Evolutionary conservation across 768 basidiomycete genomes (phyloP).

Genomic region (Candolleomyces aberdarensis): DNA sequence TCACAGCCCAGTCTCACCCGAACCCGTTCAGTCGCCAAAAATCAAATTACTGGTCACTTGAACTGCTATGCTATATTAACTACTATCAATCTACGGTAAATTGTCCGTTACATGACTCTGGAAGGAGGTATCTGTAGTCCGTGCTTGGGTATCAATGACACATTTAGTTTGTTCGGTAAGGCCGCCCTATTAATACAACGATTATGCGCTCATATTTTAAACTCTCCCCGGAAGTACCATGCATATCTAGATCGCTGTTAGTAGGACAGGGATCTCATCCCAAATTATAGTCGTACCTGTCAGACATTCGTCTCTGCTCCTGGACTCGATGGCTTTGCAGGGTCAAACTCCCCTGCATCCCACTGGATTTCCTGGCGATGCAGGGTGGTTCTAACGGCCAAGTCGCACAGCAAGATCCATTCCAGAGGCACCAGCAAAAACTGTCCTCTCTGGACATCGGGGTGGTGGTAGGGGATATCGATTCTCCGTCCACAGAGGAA

Average conservation of each 20-base stretch:
- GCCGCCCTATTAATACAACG: too few relatives aligned
- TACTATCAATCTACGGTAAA: neutral
- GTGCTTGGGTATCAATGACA: too few relatives aligned
- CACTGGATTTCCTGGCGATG: neutral
- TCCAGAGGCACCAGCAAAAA: conserved; percentile 19
- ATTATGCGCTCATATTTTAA: too few relatives aligned
- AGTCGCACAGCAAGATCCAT: conserved; percentile 17
- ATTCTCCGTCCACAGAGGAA: conserved; percentile 12
- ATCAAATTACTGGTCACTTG: neutral
- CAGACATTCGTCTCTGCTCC: too few relatives aligned
- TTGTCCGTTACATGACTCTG: too few relatives aligned
- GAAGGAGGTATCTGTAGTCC: too few relatives aligned
- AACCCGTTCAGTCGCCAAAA: neutral
- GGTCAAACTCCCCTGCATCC: neutral
- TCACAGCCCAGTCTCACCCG: conserved; percentile 9
- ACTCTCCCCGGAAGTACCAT: too few relatives aligned
- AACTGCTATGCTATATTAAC: neutral
- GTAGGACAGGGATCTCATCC: too few relatives aligned
- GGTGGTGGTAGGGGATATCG: conserved; percentile 11
- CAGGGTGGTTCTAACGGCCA: conserved; percentile 20
- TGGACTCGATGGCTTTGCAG: neutral
- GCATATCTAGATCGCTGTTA: too few relatives aligned
- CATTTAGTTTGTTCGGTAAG: too few relatives aligned
- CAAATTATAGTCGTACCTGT: too few relatives aligned
- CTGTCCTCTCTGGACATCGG: conserved; percentile 18